Evolutionary conservation across 306 rosid genomes (phyloP).

Genomic region (Cicer bijugum): DNA sequence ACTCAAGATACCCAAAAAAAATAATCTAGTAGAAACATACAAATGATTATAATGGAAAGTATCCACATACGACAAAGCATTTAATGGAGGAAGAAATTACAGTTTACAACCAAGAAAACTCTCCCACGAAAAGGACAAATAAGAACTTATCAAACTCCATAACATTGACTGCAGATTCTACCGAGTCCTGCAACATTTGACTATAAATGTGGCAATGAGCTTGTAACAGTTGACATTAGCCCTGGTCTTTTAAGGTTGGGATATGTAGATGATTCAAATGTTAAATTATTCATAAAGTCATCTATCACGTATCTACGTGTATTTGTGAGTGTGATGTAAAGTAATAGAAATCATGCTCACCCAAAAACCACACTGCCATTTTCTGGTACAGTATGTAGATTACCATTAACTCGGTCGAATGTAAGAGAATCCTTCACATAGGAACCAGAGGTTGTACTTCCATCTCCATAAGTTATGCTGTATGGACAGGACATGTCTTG

Average conservation of each 20-base stretch:
- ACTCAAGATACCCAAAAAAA: constrained; percentile 2
- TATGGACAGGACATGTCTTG: constrained; percentile 61
- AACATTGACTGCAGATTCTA: too few species aligned
- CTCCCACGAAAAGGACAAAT: too few species aligned
- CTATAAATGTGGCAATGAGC: too few species aligned
- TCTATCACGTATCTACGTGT: constrained; percentile 15
- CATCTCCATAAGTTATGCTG: constrained; percentile 81
- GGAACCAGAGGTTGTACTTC: constrained; percentile 76
- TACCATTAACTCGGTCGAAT: constrained; percentile 57
- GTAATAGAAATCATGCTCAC: constrained; percentile 55
- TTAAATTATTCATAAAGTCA: constrained; percentile 13
- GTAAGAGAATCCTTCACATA: constrained; percentile 70
- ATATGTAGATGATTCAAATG: constrained; percentile 23
- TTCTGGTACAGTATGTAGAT: constrained; percentile 46
- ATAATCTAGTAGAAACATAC: constrained; percentile 2
- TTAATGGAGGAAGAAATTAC: too few species aligned
- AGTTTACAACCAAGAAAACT: too few species aligned
- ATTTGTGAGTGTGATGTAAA: not conserved
- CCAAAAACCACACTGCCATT: constrained; percentile 71
- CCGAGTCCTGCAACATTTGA: too few species aligned
- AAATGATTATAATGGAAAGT: too few species aligned
- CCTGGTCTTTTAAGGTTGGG: not conserved
- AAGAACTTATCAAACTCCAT: too few species aligned
- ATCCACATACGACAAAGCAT: too few species aligned
- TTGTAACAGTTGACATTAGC: too few species aligned